Evolutionary conservation across 306 rosid genomes (phyloP).

Genomic region (Comarum palustre): DNA sequence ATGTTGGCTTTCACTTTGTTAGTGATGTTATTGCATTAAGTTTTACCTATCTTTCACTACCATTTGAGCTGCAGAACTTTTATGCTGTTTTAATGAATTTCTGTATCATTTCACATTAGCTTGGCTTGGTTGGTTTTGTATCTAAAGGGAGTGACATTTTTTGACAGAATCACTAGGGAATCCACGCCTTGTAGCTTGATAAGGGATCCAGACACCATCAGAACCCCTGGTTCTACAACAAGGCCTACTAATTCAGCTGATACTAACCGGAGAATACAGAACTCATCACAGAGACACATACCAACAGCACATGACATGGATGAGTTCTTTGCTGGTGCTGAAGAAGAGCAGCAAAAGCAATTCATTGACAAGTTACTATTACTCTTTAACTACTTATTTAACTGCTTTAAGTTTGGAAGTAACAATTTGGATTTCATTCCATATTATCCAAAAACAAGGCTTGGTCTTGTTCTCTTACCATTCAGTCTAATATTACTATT

Average conservation of each 20-base stretch:
- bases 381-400: not conserved
- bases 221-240: constrained; percentile 81
- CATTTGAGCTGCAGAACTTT: not conserved
- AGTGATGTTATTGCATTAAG: not conserved
- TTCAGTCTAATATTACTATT: not conserved
- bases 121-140: constrained; percentile 5
- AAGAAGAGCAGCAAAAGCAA: constrained; percentile 61
- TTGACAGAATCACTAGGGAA: constrained; percentile 75
- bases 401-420: constrained; percentile 4
- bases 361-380: constrained; percentile 69
- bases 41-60: not conserved
- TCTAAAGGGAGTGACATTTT: constrained; percentile 19
- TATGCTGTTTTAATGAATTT: not conserved
- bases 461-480: not conserved
- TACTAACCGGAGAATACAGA: constrained; percentile 42
- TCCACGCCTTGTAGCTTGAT: constrained; percentile 92
- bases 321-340: constrained; percentile 73
- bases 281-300: constrained; percentile 50
- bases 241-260: constrained; percentile 59
- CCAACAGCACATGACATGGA: constrained; percentile 76
- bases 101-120: not conserved
- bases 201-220: constrained; percentile 55
- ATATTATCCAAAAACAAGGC: not conserved
- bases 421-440: not conserved
- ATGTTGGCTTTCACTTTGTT: not conserved